Evolutionary conservation across 106 monocot species (phyloP), one percentile per base, ranked within the genome.

Genomic region (Iris macrosiphon): DNA sequence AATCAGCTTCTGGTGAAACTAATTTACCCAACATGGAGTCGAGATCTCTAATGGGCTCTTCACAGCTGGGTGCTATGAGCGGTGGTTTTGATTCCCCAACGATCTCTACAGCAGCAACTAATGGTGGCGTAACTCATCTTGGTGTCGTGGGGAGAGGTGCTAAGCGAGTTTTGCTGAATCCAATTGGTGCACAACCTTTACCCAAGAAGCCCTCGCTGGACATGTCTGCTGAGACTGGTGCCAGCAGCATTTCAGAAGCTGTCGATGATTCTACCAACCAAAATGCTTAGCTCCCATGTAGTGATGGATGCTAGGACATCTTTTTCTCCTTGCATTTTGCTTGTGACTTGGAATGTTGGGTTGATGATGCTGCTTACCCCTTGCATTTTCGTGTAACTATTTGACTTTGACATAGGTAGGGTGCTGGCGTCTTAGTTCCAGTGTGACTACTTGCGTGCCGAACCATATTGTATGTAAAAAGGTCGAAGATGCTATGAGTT

Each of bases 111-210:
- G 69, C 85, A 31, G 75, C 69, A 13, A 62, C 75, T 16, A 72
- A 63, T 52, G 69, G 63, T 32, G 51, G 52, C 7, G 70, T 90
- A 15, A 96, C 74, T 18, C 77, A 98, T 72, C 75, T 98, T 44
- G 96, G 96, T 44, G 86, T 98, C 3, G 86, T 98, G 17, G 96
- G 96, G 3, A 85, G 96, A 63, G 96, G 96, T 8, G 57, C 90
- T 9, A 98, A 98, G 49, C 70, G 96, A 24, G 83, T 90, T 23
- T 48, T 58, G 3, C 44, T 83, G 4, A 49, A 31, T 13, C 82
- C 86, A 7, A 65, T 75, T 12, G n/a, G 32, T 28, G 35, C 15
- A 0, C 86, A 90, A 24, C 20, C 60, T 16, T 30, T 57, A 7
- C 19, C 29, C 15, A 89, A 89, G 79, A 89, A 69, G 46, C 24